phyloP scores from a whole-genome alignment of 2,329 filamentous ascomycete species.

The Ceratocystis colombiana region DNA sequence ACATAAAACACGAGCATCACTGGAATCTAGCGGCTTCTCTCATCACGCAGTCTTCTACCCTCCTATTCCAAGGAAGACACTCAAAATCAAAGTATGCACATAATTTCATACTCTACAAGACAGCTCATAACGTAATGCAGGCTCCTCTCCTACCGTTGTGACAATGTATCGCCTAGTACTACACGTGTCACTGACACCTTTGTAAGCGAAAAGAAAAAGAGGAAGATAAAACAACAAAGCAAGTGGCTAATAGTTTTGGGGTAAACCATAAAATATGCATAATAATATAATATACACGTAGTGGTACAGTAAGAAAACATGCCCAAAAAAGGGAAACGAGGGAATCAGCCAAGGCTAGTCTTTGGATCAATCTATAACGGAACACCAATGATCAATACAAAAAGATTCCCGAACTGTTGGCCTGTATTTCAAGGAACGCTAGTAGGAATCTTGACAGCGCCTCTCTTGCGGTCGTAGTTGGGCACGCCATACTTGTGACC shows the following conservation, averaged over 20 bases:
- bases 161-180: too few relatives aligned
- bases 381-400: neutral
- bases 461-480: conserved; percentile 51
- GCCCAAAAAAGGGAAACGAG: neutral
- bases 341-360: neutral
- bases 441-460: conserved; percentile 58
- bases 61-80: neutral
- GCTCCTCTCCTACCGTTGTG: neutral
- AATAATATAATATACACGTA: conserved; percentile 20
- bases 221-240: too few relatives aligned
- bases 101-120: conserved; percentile 2
- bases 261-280: conserved; percentile 15
- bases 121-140: neutral
- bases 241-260: neutral
- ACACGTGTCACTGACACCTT: neutral
- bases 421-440: conserved; percentile 41
- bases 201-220: neutral
- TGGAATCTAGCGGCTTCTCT: neutral
- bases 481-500: conserved; percentile 58
- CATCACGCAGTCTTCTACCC: neutral
- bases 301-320: conserved; percentile 16
- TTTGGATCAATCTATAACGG: neutral
- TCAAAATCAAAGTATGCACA: neutral
- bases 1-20: too few relatives aligned
- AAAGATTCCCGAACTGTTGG: neutral